phyloP scores from a whole-genome alignment of 75 land plant species.

The Chamaecyparis obtusa region DNA sequence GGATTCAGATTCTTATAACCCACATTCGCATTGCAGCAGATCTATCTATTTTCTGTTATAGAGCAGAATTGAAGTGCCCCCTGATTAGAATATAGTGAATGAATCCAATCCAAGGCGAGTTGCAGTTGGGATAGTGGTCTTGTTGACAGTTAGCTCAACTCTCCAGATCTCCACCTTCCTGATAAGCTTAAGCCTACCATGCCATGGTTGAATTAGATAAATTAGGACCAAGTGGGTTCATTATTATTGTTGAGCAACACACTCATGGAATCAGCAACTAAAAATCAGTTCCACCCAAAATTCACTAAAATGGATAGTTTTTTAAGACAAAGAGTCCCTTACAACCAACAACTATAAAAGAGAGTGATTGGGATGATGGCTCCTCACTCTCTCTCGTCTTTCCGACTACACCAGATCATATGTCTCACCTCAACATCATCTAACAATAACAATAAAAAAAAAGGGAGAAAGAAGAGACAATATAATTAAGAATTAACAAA shows the following conservation, averaged over 20 bases:
- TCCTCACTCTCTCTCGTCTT: background rate
- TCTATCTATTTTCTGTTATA: background rate
- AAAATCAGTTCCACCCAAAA: background rate
- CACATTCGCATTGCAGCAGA: background rate
- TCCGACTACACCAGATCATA: background rate
- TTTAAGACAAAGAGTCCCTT: too few species aligned
- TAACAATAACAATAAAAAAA: too few species aligned
- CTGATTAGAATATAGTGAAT: too few species aligned
- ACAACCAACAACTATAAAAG: too few species aligned
- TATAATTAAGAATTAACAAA: background rate
- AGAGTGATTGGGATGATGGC: too few species aligned
- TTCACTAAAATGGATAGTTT: background rate
- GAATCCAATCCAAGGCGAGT: background rate
- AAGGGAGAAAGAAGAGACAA: too few species aligned
- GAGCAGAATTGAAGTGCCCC: background rate
- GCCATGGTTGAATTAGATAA: background rate
- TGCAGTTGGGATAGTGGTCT: background rate
- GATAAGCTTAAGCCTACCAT: background rate
- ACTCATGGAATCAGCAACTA: background rate
- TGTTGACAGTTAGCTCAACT: constrained; percentile 5
- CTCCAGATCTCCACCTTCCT: constrained; percentile 2
- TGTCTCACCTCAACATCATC: too few species aligned
- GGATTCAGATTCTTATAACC: background rate
- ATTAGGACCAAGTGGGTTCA: background rate
- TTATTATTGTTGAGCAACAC: background rate